Conservation (phyloP, 768 basidiomycete species). For the Mycena metata region DNA sequence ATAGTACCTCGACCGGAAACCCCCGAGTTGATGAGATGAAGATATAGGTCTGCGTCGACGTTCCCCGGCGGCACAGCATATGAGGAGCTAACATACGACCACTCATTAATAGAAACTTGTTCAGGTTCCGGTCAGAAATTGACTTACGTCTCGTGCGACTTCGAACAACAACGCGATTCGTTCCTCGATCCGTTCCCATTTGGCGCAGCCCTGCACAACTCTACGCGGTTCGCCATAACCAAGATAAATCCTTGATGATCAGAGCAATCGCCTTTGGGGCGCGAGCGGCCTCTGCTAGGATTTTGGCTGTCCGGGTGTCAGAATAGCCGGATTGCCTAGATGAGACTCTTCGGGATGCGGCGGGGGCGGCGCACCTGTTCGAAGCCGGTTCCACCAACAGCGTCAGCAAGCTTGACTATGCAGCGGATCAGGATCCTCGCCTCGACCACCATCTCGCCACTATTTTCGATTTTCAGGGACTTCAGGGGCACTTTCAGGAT, state of each 20-base stretch:
- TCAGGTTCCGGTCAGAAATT: not conserved
- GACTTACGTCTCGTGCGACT: conserved; percentile 72
- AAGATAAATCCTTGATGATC: conserved; percentile 84
- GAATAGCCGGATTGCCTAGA: conserved; percentile 36
- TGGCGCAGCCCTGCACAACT: conserved; percentile 87
- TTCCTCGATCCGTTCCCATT: conserved; percentile 79
- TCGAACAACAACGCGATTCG: conserved; percentile 80
- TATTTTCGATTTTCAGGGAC: conserved; percentile 71
- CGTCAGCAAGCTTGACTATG: conserved; percentile 82
- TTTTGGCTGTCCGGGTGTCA: conserved; percentile 62
- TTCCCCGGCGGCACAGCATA: conserved; percentile 71
- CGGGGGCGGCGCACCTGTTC: conserved; percentile 58
- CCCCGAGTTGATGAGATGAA: conserved; percentile 77
- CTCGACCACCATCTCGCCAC: conserved; percentile 73
- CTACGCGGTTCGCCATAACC: conserved; percentile 91
- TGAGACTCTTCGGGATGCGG: conserved; percentile 29
- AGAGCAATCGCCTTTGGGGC: conserved; percentile 65
- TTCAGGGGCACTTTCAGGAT: conserved; percentile 80
- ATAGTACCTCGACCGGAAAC: conserved; percentile 83
- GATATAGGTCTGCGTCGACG: conserved; percentile 70
- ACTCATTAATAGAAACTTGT: not conserved
- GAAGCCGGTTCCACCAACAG: conserved; percentile 76
- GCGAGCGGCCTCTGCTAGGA: conserved; percentile 65
- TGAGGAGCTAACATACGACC: conserved; percentile 64
- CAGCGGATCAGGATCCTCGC: conserved; percentile 85